Evolutionary conservation across 129 eudicot genomes (phyloP).

Genomic region (Arctium lappa): DNA sequence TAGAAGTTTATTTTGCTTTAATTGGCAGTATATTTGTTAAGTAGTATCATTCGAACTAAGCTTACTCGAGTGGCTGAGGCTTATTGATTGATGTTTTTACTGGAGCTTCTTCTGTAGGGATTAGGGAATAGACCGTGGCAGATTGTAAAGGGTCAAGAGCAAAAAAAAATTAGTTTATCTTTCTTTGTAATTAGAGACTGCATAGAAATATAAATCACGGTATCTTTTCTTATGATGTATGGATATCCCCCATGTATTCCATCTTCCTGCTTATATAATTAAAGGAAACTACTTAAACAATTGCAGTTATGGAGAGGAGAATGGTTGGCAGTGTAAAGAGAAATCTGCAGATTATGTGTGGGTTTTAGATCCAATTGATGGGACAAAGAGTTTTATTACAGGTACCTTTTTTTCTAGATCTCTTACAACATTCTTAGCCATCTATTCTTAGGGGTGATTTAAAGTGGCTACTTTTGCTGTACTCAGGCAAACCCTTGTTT

Average conservation of each 20-base stretch:
- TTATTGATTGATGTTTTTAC: neutral
- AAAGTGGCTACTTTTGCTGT: conserved; percentile 5
- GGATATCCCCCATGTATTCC: conserved; percentile 1
- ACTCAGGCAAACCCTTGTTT: conserved; percentile 89
- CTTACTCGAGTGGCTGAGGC: neutral
- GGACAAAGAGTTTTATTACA: conserved; percentile 93
- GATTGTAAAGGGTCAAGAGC: neutral
- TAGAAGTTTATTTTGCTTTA: neutral
- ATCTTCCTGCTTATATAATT: neutral
- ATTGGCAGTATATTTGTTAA: neutral
- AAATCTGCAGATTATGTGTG: conserved; percentile 86
- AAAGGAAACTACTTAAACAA: conserved; percentile 2
- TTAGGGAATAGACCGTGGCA: neutral
- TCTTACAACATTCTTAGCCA: neutral
- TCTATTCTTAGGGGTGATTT: neutral
- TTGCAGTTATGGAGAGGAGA: conserved; percentile 95
- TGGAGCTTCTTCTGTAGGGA: neutral
- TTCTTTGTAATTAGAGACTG: neutral
- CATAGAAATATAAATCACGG: neutral
- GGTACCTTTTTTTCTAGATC: conserved; percentile 41
- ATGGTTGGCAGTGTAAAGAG: conserved; percentile 95
- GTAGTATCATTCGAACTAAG: neutral
- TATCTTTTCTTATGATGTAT: neutral
- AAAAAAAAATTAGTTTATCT: neutral
- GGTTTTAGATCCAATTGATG: conserved; percentile 98